These are phyloP conservation scores for Neurospora sp. DNA, from an alignment of 495 filamentous ascomycete species.

Conservation along the genomic window DNA sequence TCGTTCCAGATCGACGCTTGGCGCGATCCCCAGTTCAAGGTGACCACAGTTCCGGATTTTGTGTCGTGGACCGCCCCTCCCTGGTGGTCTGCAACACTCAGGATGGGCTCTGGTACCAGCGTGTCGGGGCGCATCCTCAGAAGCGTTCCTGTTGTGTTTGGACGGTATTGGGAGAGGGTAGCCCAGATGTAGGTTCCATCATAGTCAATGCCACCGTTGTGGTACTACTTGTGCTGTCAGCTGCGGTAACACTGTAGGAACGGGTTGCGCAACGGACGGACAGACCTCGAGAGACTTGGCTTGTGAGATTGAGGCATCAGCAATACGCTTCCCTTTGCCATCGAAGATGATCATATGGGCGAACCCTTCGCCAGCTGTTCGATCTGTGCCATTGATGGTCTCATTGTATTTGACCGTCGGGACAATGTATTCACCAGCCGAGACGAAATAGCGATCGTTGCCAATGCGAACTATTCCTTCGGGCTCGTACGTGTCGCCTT, in stretches of 20 bases:
- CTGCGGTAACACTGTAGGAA: neutral
- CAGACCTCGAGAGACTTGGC: slow-evolving; percentile 13
- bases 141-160: slow-evolving; percentile 27
- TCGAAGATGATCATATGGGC: slow-evolving; percentile 26
- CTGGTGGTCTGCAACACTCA: slow-evolving; percentile 23
- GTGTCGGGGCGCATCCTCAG: slow-evolving; percentile 21
- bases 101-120: slow-evolving; percentile 15
- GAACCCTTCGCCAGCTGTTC: slow-evolving; percentile 21
- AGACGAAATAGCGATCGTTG: slow-evolving; percentile 23
- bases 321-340: slow-evolving; percentile 21
- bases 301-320: slow-evolving; percentile 22
- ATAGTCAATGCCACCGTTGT: slow-evolving; percentile 30
- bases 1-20: slow-evolving; percentile 22
- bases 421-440: slow-evolving; percentile 19
- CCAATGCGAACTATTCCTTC: slow-evolving; percentile 27
- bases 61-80: slow-evolving; percentile 26
- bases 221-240: slow-evolving; percentile 11
- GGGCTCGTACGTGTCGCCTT: slow-evolving; percentile 29
- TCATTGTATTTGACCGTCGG: slow-evolving; percentile 15
- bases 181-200: slow-evolving; percentile 31
- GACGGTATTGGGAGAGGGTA: slow-evolving; percentile 25
- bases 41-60: slow-evolving; percentile 16
- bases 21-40: slow-evolving; percentile 26
- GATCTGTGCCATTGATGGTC: slow-evolving; percentile 24
- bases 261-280: neutral